Percentiles rank a stretch among this genome's conserved stretches.
Evolutionary conservation across 1,284 basidiomycete genomes (phyloP).

Genomic region (Cutaneotrichosporon daszewskae): DNA sequence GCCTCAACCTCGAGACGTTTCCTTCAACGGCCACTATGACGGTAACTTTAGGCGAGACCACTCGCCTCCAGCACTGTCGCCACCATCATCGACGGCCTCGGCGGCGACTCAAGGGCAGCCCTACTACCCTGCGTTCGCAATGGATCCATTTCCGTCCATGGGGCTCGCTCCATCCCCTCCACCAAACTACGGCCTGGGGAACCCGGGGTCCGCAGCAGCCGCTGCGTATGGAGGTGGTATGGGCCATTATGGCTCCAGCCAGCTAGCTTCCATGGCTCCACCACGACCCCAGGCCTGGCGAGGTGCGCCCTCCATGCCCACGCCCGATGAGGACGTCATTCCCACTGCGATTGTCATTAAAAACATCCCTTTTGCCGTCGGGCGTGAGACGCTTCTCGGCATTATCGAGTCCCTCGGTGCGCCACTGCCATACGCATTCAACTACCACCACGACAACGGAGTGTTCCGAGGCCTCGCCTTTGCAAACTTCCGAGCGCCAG

Average conservation of each 20-base stretch:
- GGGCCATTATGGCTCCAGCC: conserved; percentile 27
- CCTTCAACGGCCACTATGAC: conserved; percentile 13
- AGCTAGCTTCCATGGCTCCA: conserved; percentile 20
- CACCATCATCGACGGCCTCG: conserved; percentile 37
- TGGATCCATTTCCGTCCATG: conserved; percentile 23
- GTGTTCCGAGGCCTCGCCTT: conserved; percentile 97
- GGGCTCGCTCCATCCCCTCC: conserved; percentile 40
- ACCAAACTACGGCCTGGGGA: conserved; percentile 23
- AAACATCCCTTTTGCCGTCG: conserved; percentile 98
- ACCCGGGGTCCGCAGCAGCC: conserved; percentile 20
- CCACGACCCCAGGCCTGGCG: conserved; percentile 7
- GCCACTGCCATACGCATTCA: conserved; percentile 99
- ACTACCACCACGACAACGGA: conserved; percentile 93
- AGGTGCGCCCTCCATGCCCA: conserved; percentile 7
- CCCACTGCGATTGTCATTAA: conserved; percentile 99
- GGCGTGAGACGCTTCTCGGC: conserved; percentile 88
- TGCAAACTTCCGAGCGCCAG: conserved; percentile 89
- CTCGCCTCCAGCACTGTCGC: conserved; percentile 38
- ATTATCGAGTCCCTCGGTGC: conserved; percentile 94
- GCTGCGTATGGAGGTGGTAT: conserved; percentile 20
- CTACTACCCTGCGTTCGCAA: conserved; percentile 13
- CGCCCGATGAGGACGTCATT: conserved; percentile 74
- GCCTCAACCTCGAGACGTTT: conserved; percentile 23
- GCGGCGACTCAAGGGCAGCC: conserved; percentile 19
- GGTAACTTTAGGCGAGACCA: conserved; percentile 33